Conservation (phyloP, 768 basidiomycete genomes). For the Albatrellus ellisii region DNA sequence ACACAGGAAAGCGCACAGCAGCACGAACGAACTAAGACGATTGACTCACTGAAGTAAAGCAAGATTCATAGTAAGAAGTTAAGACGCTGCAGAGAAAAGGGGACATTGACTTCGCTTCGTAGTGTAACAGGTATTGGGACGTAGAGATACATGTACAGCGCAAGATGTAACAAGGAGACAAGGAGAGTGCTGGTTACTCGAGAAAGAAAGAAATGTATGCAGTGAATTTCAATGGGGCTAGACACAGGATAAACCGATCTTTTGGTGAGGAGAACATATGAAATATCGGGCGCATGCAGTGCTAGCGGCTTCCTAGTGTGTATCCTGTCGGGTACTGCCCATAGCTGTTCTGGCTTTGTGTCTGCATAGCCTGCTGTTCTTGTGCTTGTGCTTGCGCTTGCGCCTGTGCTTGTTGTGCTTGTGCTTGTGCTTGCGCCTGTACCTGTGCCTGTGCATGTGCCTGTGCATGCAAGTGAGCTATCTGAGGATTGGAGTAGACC, state of each 20-base stretch:
- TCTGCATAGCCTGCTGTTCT: conserved; percentile 12
- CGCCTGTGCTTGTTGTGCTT: conserved; percentile 27
- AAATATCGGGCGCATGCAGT: neutral
- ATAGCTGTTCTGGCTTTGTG: conserved; percentile 5
- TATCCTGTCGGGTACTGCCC: conserved; percentile 15
- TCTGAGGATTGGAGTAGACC: conserved; percentile 11
- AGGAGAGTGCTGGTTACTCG: no score
- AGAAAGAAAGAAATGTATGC: no score
- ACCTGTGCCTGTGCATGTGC: conserved; percentile 21
- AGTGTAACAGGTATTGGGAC: no score
- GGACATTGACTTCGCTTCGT: no score
- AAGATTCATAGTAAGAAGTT: no score
- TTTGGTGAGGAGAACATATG: neutral
- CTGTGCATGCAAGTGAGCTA: conserved; percentile 17
- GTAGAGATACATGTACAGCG: no score
- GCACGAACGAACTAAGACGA: no score
- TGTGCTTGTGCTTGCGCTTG: conserved; percentile 17
- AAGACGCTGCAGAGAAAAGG: no score
- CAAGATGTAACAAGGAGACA: no score
- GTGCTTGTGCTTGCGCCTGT: conserved; percentile 13
- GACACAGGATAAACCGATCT: conserved; percentile 14
- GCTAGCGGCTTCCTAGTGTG: conserved; percentile 8
- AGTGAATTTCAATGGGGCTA: no score
- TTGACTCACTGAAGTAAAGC: no score
- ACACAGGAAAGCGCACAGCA: no score